These are phyloP conservation scores for Cyathus striatus DNA, from an alignment of 768 basidiomycete genomes.

Conservation along the genomic window DNA sequence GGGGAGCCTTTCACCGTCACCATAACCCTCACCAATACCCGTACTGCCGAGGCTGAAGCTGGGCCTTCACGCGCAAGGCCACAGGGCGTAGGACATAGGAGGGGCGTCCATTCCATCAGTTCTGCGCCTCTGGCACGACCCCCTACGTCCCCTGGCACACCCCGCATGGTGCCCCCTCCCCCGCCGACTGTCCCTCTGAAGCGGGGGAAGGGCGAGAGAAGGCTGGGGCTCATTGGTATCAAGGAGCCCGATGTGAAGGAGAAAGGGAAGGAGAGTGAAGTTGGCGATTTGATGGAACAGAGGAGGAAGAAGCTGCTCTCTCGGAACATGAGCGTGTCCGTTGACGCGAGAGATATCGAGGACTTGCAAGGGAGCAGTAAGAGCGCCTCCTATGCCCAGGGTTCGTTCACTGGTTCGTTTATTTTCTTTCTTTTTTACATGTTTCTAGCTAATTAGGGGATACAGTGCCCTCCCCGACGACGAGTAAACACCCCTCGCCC, in stretches of 20 bases:
- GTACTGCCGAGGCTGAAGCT: slow-evolving; percentile 44
- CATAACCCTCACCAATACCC: slow-evolving; percentile 84
- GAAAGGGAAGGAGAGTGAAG: too few species aligned
- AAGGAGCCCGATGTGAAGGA: too few species aligned
- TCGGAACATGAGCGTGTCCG: too few species aligned
- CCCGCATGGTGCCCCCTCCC: slow-evolving; percentile 23
- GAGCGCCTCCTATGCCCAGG: slow-evolving; percentile 24
- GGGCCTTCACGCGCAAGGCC: slow-evolving; percentile 25
- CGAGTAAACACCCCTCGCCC: slow-evolving; percentile 39
- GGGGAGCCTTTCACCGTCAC: slow-evolving; percentile 84
- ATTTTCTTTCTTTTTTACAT: too few species aligned
- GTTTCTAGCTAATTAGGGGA: too few species aligned
- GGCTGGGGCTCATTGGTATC: slow-evolving; percentile 15
- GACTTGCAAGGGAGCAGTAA: too few species aligned
- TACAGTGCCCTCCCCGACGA: too few species aligned
- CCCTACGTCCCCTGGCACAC: slow-evolving; percentile 75
- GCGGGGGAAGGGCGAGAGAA: slow-evolving; percentile 54
- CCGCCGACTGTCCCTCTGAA: slow-evolving; percentile 24
- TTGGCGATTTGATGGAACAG: slow-evolving; percentile 48
- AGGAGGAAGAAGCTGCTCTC: slow-evolving; percentile 46
- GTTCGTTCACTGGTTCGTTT: too few species aligned
- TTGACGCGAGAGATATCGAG: too few species aligned
- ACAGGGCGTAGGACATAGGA: slow-evolving; percentile 54
- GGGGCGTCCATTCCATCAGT: slow-evolving; percentile 76
- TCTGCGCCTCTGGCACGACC: slow-evolving; percentile 78